Evolutionary conservation across 768 basidiomycete species (phyloP).

Genomic region (Pleurotus djamor): DNA sequence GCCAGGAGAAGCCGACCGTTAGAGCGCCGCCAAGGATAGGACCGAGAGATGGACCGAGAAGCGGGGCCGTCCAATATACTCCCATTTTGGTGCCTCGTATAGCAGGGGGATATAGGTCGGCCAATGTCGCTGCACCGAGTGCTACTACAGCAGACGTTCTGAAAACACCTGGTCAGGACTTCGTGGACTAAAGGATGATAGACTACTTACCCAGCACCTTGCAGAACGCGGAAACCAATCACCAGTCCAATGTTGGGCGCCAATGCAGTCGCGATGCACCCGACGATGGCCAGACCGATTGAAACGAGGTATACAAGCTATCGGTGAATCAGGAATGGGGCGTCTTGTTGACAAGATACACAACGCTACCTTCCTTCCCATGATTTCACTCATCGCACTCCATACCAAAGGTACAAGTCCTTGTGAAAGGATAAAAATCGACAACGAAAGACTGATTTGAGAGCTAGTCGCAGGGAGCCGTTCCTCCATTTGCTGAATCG

Average conservation of each 20-base stretch:
- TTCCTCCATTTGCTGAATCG: conserved; percentile 55
- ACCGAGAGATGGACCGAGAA: conserved; percentile 73
- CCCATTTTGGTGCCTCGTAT: conserved; percentile 83
- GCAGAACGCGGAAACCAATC: conserved; percentile 68
- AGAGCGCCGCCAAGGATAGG: conserved; percentile 71
- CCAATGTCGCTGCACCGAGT: conserved; percentile 76
- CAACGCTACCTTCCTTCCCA: conserved; percentile 61
- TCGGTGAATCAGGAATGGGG: background rate
- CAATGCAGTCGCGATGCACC: conserved; percentile 54
- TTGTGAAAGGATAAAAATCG: conserved; percentile 73
- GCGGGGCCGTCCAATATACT: conserved; percentile 75
- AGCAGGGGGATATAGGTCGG: conserved; percentile 73
- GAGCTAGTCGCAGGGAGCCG: conserved; percentile 58
- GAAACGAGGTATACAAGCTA: conserved; percentile 57
- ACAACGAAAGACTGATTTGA: conserved; percentile 67
- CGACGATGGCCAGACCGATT: conserved; percentile 49
- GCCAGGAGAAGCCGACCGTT: conserved; percentile 71
- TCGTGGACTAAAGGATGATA: no score
- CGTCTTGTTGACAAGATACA: background rate
- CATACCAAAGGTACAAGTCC: conserved; percentile 67
- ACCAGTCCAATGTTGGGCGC: conserved; percentile 52
- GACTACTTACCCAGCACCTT: conserved; percentile 55
- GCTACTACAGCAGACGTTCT: conserved; percentile 67
- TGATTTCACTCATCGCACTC: conserved; percentile 71
- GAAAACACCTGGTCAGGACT: conserved; percentile 13